Percentiles rank a stretch among this genome's conserved stretches.
Conservation (phyloP, 2,329 filamentous ascomycete genomes). For the Fusarium illudens region DNA sequence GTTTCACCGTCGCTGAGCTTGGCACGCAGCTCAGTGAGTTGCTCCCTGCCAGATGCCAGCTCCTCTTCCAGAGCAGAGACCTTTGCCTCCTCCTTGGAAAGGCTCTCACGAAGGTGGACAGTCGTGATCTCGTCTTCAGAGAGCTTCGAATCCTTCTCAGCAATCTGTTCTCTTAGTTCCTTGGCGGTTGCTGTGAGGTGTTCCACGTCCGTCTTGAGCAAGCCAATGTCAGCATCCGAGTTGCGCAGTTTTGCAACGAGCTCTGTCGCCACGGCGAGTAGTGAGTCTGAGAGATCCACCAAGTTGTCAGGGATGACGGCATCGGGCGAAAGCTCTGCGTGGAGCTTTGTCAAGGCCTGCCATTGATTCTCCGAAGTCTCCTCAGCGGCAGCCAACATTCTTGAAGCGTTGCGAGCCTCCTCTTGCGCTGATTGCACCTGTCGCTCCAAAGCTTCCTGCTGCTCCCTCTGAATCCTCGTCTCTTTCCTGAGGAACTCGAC, state of each 20-base stretch:
- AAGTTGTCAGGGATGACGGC: slow-evolving; percentile 64
- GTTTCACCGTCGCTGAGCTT: slow-evolving; percentile 85
- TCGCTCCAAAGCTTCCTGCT: slow-evolving; percentile 65
- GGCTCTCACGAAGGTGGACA: slow-evolving; percentile 61
- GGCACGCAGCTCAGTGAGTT: slow-evolving; percentile 72
- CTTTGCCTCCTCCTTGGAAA: slow-evolving; percentile 64
- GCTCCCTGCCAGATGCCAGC: slow-evolving; percentile 70
- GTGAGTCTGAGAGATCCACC: slow-evolving; percentile 65
- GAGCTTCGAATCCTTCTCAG: slow-evolving; percentile 61
- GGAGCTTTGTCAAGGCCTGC: slow-evolving; percentile 65
- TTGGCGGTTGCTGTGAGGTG: slow-evolving; percentile 63
- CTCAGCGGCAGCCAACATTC: slow-evolving; percentile 60
- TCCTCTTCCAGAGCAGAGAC: slow-evolving; percentile 64
- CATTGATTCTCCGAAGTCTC: slow-evolving; percentile 62
- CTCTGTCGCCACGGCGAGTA: slow-evolving; percentile 66
- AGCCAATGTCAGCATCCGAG: slow-evolving; percentile 65
- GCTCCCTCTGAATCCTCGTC: slow-evolving; percentile 65
- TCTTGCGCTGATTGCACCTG: slow-evolving; percentile 65
- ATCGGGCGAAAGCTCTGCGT: slow-evolving; percentile 65
- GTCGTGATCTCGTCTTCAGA: slow-evolving; percentile 60
- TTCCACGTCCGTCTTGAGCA: slow-evolving; percentile 71
- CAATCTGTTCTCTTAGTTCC: slow-evolving; percentile 66
- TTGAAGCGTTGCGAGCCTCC: slow-evolving; percentile 59
- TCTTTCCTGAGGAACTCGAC: slow-evolving; percentile 70
- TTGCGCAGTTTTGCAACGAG: slow-evolving; percentile 67